These are phyloP conservation scores for Ensete glaucum DNA, from an alignment of 176 grass and related monocot species.

Conservation along the genomic window DNA sequence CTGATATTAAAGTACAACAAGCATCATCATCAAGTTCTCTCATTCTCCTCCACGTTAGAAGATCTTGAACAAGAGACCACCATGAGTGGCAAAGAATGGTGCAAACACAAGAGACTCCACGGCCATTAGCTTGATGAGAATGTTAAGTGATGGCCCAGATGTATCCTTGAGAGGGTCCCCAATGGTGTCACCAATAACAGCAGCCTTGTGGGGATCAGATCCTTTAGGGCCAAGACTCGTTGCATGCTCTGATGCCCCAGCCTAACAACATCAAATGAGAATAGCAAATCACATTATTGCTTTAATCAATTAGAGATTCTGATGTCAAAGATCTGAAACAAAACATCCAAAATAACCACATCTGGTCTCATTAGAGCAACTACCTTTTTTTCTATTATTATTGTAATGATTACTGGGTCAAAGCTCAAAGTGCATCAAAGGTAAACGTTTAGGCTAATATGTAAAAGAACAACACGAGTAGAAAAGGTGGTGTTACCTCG, in stretches of 20 bases:
- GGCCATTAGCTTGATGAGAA: constrained; percentile 59
- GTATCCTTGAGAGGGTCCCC: constrained; percentile 57
- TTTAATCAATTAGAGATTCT: background rate
- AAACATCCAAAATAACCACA: too few species aligned
- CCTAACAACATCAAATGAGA: background rate
- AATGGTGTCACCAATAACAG: constrained; percentile 43
- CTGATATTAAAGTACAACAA: background rate
- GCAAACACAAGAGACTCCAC: constrained; percentile 54
- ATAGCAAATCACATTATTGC: background rate
- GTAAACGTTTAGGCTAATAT: too few species aligned
- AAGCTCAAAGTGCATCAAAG: too few species aligned
- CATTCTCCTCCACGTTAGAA: constrained; percentile 12
- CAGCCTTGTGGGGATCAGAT: constrained; percentile 42
- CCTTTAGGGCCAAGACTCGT: constrained; percentile 40
- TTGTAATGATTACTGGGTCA: too few species aligned
- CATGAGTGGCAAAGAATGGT: constrained; percentile 40
- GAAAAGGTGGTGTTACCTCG: constrained; percentile 16
- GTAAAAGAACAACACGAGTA: too few species aligned
- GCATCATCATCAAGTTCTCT: background rate
- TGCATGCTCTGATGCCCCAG: constrained; percentile 40
- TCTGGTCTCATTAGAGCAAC: too few species aligned
- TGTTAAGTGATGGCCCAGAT: constrained; percentile 49
- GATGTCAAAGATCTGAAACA: background rate
- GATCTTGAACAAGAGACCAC: constrained; percentile 45
- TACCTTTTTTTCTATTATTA: too few species aligned